Evolutionary conservation across 108 stramenopile species (phyloP).

Genomic region (Aurantiochytrium sp.): DNA sequence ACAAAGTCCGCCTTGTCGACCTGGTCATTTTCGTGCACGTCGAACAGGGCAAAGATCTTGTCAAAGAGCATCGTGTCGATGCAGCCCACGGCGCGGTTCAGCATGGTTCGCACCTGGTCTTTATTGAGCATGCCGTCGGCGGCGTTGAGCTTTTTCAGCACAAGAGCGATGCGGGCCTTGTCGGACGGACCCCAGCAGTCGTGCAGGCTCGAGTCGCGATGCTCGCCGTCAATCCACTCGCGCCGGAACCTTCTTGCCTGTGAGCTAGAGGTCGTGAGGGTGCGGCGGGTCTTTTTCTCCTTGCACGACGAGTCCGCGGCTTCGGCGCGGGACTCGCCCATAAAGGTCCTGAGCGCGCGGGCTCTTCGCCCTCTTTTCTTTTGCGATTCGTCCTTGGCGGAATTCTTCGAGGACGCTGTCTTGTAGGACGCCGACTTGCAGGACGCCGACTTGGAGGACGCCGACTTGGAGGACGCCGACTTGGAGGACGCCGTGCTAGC

Average conservation of each 20-base stretch:
- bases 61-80: conserved; percentile 19
- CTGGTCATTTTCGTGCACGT: background rate
- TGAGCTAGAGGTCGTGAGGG: background rate
- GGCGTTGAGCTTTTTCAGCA: background rate
- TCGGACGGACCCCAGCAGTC: background rate
- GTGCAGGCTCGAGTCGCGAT: background rate
- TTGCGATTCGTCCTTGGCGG: background rate
- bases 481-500: too few relatives aligned
- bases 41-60: conserved; percentile 26
- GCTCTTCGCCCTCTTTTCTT: background rate
- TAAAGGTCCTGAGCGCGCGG: background rate
- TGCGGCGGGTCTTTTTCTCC: background rate
- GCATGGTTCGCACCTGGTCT: background rate
- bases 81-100: background rate
- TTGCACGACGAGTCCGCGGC: background rate
- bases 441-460: too few relatives aligned
- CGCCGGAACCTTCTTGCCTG: background rate
- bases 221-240: background rate
- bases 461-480: too few relatives aligned
- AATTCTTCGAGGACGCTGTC: background rate
- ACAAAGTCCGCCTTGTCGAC: conserved; percentile 1
- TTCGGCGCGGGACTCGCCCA: background rate
- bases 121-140: background rate
- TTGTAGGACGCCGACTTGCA: too few relatives aligned
- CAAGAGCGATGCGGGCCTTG: background rate